Conservation (phyloP, 441 rosid species). For the Omphalea diandra region DNA sequence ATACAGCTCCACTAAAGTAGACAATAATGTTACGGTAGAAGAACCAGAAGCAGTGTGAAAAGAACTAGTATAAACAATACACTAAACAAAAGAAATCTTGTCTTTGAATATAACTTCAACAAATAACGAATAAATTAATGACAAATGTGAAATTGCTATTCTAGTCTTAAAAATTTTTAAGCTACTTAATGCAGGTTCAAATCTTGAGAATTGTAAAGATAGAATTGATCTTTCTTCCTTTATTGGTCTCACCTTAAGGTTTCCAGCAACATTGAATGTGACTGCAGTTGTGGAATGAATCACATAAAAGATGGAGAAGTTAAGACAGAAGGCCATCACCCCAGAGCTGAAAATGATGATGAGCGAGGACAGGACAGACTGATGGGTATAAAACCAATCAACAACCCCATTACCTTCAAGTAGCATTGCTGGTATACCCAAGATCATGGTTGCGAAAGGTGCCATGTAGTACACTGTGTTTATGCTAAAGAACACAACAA, state of each 20-base stretch:
- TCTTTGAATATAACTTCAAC: too few relatives aligned
- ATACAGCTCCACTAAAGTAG: background rate
- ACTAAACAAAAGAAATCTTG: background rate
- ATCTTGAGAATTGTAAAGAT: background rate
- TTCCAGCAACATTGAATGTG: slow-evolving; percentile 98
- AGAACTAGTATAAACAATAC: background rate
- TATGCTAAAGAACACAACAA: slow-evolving; percentile 46
- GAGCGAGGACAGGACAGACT: slow-evolving; percentile 52
- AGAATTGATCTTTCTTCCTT: background rate
- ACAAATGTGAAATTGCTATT: background rate
- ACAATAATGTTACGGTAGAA: background rate
- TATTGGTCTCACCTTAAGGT: slow-evolving; percentile 76
- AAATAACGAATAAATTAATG: too few relatives aligned
- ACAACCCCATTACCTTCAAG: slow-evolving; percentile 85
- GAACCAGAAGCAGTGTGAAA: background rate
- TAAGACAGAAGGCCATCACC: slow-evolving; percentile 91
- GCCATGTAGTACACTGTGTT: slow-evolving; percentile 99
- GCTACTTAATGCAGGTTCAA: slow-evolving; percentile 1
- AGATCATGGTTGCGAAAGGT: slow-evolving; percentile 93
- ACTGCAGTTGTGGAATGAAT: slow-evolving; percentile 99
- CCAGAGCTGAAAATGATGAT: slow-evolving; percentile 87
- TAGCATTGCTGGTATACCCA: slow-evolving; percentile 79
- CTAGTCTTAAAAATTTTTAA: background rate
- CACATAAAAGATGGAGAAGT: slow-evolving; percentile 97
- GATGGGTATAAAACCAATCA: slow-evolving; percentile 72